Evolutionary conservation across 805 yeast species (phyloP).

Genomic region (Tetrapisispora taiwanensis): DNA sequence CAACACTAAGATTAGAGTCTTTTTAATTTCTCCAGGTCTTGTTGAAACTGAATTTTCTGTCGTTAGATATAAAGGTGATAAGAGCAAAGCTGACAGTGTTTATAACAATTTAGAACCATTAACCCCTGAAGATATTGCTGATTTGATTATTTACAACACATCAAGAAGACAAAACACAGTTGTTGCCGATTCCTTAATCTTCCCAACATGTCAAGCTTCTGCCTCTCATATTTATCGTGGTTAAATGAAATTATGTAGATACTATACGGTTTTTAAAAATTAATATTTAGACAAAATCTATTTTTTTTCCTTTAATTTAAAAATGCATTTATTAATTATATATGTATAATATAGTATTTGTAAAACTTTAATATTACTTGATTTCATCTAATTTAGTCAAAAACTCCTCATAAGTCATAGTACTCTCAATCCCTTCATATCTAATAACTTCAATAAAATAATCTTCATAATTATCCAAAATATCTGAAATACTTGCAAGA

Average conservation of each 20-base stretch:
- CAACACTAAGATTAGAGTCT: constrained; percentile 55
- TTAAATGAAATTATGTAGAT: not conserved
- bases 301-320: too few species aligned
- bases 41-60: constrained; percentile 60
- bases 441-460: constrained; percentile 37
- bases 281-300: not conserved
- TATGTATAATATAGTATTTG: too few species aligned
- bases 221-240: constrained; percentile 49
- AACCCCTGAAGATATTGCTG: constrained; percentile 51
- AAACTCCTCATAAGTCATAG: constrained; percentile 35
- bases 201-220: constrained; percentile 80
- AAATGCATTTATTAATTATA: too few species aligned
- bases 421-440: constrained; percentile 45
- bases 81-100: constrained; percentile 42
- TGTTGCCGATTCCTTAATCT: constrained; percentile 66
- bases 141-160: constrained; percentile 46
- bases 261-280: too few species aligned
- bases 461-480: constrained; percentile 27
- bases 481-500: constrained; percentile 16
- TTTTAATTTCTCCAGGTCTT: constrained; percentile 60
- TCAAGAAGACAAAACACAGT: constrained; percentile 51
- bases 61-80: constrained; percentile 52
- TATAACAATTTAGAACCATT: constrained; percentile 49
- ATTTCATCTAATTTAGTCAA: constrained; percentile 7
- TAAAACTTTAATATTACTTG: too few species aligned